These are phyloP conservation scores for Diplocarpon rosae DNA, from an alignment of 2,329 filamentous ascomycete species.

Conservation along the genomic window DNA sequence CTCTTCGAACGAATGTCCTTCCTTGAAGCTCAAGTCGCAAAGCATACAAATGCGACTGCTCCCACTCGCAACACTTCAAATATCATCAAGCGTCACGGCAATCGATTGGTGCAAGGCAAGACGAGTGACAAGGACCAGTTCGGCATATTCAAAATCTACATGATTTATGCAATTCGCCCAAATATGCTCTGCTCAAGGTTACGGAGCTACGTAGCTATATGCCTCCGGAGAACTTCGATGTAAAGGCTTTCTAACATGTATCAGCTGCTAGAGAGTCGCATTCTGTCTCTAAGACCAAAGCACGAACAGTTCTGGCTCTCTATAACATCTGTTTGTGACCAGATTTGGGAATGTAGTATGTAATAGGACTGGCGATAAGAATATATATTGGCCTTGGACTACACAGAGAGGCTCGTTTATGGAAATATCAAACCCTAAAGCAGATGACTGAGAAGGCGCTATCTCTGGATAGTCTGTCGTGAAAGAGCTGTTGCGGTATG, in stretches of 20 bases:
- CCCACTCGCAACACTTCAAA: constrained; percentile 33
- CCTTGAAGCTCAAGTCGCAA: constrained; percentile 21
- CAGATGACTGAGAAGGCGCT: constrained; percentile 34
- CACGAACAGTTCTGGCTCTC: constrained; percentile 37
- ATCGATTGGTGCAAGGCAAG: constrained; percentile 29
- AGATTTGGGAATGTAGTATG: constrained; percentile 41
- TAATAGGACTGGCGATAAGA: constrained; percentile 42
- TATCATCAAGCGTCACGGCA: constrained; percentile 34
- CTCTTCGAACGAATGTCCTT: constrained; percentile 21
- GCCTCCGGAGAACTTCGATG: constrained; percentile 37
- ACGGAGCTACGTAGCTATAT: too few species aligned
- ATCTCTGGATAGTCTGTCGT: constrained; percentile 43
- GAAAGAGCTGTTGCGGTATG: constrained; percentile 39
- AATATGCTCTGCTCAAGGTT: constrained; percentile 36
- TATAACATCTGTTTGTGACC: constrained; percentile 41
- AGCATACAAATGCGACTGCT: constrained; percentile 13
- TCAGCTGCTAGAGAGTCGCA: constrained; percentile 37
- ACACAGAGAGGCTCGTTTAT: constrained; percentile 36
- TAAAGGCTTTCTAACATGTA: constrained; percentile 37
- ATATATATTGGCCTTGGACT: constrained; percentile 41
- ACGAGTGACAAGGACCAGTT: constrained; percentile 32
- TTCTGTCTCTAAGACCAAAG: constrained; percentile 40
- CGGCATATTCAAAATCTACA: constrained; percentile 39
- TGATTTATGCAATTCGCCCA: constrained; percentile 41
- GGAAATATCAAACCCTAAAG: constrained; percentile 31